A percentile compares a stretch with the other conserved stretches of the same genome.
These are phyloP conservation scores for Amesomyces nigricolor DNA, from an alignment of 2,329 filamentous ascomycete species.

Conservation along the genomic window DNA sequence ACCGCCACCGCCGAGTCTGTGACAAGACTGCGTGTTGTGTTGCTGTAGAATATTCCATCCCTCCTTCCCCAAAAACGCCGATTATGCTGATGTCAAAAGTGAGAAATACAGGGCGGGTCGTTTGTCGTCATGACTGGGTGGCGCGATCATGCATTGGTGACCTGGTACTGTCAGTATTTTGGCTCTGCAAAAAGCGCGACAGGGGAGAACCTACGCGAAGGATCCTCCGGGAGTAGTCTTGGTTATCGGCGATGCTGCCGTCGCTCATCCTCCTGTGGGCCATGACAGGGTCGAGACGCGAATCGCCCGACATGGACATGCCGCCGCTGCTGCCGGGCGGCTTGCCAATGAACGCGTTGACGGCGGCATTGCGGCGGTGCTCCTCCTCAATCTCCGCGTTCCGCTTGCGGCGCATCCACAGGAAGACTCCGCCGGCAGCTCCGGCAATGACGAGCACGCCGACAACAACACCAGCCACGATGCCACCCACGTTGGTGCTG, in stretches of 20 bases:
- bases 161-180: slow-evolving; percentile 34
- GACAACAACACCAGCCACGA: slow-evolving; percentile 83
- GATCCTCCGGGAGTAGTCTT: slow-evolving; percentile 94
- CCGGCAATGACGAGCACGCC: slow-evolving; percentile 66
- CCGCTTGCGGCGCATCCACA: slow-evolving; percentile 69
- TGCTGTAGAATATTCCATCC: slow-evolving; percentile 14
- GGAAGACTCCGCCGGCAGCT: slow-evolving; percentile 62
- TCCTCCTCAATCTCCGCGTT: slow-evolving; percentile 78
- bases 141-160: slow-evolving; percentile 52
- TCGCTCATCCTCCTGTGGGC: slow-evolving; percentile 81
- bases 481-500: slow-evolving; percentile 68
- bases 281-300: slow-evolving; percentile 81
- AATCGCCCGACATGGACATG: slow-evolving; percentile 66
- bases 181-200: background rate
- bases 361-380: slow-evolving; percentile 72
- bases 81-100: slow-evolving; percentile 36
- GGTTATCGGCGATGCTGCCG: slow-evolving; percentile 93
- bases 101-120: slow-evolving; percentile 34
- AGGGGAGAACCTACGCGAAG: slow-evolving; percentile 63
- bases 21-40: slow-evolving; percentile 17
- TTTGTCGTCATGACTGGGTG: slow-evolving; percentile 36
- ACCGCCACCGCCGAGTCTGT: slow-evolving; percentile 3
- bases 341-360: slow-evolving; percentile 68
- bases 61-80: slow-evolving; percentile 32
- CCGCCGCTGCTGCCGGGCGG: slow-evolving; percentile 58